Percentiles rank a stretch among this genome's conserved stretches.
Conservation (phyloP, 805 yeast species). For the Jamesozyma hellenica region DNA sequence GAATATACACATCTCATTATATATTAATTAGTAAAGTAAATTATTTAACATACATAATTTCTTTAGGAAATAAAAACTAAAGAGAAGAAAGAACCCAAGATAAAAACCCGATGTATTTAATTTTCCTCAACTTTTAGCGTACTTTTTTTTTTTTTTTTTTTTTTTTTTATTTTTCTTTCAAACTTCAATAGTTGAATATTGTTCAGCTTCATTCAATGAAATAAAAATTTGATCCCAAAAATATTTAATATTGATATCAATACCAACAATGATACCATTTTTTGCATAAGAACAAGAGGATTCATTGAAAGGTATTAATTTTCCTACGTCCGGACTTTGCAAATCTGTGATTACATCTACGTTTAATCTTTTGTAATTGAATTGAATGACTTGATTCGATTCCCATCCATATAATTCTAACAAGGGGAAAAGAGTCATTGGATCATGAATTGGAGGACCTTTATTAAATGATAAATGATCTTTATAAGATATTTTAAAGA, state of each 20-base stretch:
- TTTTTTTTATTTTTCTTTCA: neutral
- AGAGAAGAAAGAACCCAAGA: too few species aligned
- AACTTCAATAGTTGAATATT: conserved; percentile 18
- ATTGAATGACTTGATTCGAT: conserved; percentile 12
- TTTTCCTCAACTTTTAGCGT: too few species aligned
- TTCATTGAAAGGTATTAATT: conserved; percentile 34
- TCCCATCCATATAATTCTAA: conserved; percentile 34
- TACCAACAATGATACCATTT: conserved; percentile 34
- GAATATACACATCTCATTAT: neutral
- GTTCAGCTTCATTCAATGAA: conserved; percentile 33
- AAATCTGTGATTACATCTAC: conserved; percentile 23
- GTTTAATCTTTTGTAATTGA: conserved; percentile 19
- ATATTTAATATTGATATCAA: conserved; percentile 30
- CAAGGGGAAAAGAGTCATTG: conserved; percentile 55
- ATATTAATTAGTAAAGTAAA: too few species aligned
- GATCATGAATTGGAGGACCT: conserved; percentile 80
- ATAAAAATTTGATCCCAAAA: conserved; percentile 40
- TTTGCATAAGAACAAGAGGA: conserved; percentile 16
- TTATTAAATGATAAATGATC: conserved; percentile 33
- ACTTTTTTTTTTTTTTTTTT: neutral
- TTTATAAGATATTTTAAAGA: conserved; percentile 39
- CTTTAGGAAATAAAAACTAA: too few species aligned
- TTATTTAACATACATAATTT: too few species aligned
- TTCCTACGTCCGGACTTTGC: conserved; percentile 47
- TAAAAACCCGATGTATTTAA: too few species aligned